phyloP scores from a whole-genome alignment of 2,329 filamentous ascomycete species.

The Neocatenulostroma microsporum region DNA sequence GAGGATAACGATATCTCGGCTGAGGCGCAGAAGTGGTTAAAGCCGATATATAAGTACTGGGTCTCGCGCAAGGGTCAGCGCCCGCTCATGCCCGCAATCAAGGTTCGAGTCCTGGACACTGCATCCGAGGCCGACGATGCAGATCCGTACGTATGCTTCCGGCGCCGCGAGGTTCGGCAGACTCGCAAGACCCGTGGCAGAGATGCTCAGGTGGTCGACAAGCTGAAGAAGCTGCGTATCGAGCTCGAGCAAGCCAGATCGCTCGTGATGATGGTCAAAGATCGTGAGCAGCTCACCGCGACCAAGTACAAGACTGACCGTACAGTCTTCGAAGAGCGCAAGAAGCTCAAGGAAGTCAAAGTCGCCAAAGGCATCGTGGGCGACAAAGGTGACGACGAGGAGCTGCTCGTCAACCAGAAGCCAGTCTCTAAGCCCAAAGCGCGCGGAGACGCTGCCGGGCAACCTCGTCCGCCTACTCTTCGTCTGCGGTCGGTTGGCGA shows the following conservation, averaged over 20 bases:
- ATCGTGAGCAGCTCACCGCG: conserved; percentile 71
- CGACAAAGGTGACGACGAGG: conserved; percentile 86
- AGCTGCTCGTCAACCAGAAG: conserved; percentile 81
- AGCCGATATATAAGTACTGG: conserved; percentile 86
- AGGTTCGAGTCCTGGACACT: conserved; percentile 65
- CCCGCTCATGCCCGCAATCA: conserved; percentile 68
- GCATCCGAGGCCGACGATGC: conserved; percentile 90
- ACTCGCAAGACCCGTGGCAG: conserved; percentile 90
- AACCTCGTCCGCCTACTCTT: conserved; percentile 54
- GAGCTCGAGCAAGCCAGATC: conserved; percentile 85
- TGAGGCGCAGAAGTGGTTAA: conserved; percentile 54
- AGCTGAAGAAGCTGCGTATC: conserved; percentile 80
- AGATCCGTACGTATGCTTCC: conserved; percentile 97
- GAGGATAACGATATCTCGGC: conserved; percentile 44
- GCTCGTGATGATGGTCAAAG: conserved; percentile 66
- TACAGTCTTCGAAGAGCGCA: conserved; percentile 73
- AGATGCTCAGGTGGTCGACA: conserved; percentile 90
- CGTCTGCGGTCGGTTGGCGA: conserved; percentile 51
- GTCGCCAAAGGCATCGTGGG: conserved; percentile 69
- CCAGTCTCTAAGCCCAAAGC: conserved; percentile 44
- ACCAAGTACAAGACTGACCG: conserved; percentile 69
- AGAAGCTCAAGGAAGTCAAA: conserved; percentile 79
- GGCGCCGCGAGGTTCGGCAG: conserved; percentile 85
- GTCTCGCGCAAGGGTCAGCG: conserved; percentile 63
- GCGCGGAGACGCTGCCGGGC: conserved; percentile 51